Base-by-base conservation (phyloP, 1,284 basidiomycete genomes). In the Phellopilus nigrolimitatus region DNA sequence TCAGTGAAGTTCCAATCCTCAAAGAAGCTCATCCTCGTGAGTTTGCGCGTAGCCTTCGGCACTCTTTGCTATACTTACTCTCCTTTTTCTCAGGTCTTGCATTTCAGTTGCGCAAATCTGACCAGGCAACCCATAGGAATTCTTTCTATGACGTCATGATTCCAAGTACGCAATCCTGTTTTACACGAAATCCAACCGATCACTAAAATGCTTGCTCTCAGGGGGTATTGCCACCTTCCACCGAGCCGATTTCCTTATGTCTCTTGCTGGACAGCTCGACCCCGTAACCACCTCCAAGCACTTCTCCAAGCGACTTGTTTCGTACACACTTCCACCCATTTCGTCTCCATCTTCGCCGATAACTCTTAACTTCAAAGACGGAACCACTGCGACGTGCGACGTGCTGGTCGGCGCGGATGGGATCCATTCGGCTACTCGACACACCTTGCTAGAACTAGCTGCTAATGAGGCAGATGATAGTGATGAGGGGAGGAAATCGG, bases 381-480 rank as follows among this genome's bases (percentile, higher is more conserved):
- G 73, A 3, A 62, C 68, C 1, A 63, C 62, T 0, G 68, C 71
- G 2, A 60, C 63, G 3, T 75, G 71, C 56, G 75, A 79, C 52
- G 38, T 79, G 9, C 66, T 78, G 13, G 62, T 79, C 19, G 78
- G 75, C 22, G 74, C 75, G 0, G 77, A 80, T 53, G 78, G 78
- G 0, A 57, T 71, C 41, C 64, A 65, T 43, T 69, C 66, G 0
- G 57, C 56, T 4, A 63, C 64, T 3, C 62, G 54, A 12, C 43
- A 41, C 28, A n/a, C n/a, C 17, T 25, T 55, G 49, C 17, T 47
- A 7, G 19, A 36, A 10, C 42, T 27, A 21, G 38, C 36, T 25
- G 22, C n/a, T 12, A 12, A 25, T 48, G 40, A 50, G 8, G 40
- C 30, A 8, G 49, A 56, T 12, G 61, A 59, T 1, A 34, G 19